phyloP scores from a whole-genome alignment of 495 filamentous ascomycete species.

The Opeltia flavorubescens region DNA sequence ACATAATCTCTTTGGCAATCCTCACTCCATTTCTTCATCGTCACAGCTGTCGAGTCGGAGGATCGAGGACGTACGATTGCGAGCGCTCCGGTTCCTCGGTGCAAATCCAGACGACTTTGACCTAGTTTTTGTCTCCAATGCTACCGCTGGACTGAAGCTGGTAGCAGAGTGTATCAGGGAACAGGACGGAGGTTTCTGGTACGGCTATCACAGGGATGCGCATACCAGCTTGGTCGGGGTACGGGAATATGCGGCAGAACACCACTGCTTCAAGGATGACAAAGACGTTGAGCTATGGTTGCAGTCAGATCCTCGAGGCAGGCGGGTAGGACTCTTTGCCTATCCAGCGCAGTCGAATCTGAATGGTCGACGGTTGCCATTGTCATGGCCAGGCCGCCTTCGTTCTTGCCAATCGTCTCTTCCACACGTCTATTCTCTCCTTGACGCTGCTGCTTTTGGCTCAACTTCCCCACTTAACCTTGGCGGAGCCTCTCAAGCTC shows the following conservation, averaged over 20 bases:
- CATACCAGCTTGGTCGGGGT: constrained; percentile 85
- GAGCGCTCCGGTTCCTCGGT: constrained; percentile 65
- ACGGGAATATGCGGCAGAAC: constrained; percentile 49
- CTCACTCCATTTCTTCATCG: constrained; percentile 72
- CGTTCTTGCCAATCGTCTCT: constrained; percentile 20
- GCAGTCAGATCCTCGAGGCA: constrained; percentile 11
- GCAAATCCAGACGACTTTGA: constrained; percentile 77
- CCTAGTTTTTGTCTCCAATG: constrained; percentile 81
- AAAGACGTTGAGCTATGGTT: constrained; percentile 59
- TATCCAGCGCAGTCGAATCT: constrained; percentile 91
- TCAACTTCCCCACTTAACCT: constrained; percentile 68
- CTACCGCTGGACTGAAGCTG: constrained; percentile 81
- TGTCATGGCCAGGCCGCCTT: constrained; percentile 49
- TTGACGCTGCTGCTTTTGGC: constrained; percentile 82
- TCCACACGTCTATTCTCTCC: constrained; percentile 47
- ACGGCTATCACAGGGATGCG: constrained; percentile 67
- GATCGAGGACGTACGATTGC: constrained; percentile 62
- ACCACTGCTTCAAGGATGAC: constrained; percentile 52
- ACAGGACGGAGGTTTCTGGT: constrained; percentile 54
- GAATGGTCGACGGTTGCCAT: constrained; percentile 66
- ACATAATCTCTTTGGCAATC: constrained; percentile 73
- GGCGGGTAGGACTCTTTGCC: constrained; percentile 46
- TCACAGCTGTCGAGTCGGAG: constrained; percentile 62
- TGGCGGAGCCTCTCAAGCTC: constrained; percentile 40
- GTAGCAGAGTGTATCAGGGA: constrained; percentile 62